Base-by-base conservation (phyloP, 108 stramenopile species). In the Skeletonema costatum region DNA sequence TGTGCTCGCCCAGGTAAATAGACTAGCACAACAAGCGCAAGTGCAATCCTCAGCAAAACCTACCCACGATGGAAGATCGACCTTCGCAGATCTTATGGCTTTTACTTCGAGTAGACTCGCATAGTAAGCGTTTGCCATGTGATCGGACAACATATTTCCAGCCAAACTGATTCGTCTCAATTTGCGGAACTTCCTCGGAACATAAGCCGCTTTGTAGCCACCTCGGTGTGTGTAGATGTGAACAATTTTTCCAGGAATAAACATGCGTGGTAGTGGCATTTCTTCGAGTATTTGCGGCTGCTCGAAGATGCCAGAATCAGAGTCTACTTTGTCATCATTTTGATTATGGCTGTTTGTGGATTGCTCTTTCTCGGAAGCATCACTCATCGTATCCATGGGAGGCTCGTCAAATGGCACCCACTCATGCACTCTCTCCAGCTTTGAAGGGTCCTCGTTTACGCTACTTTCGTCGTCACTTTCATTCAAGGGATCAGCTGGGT, bases 1-100 rank as follows among this genome's bases (percentile, higher is more conserved):
- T 13, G 94, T 98, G 62, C 93, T 94, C n/a, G 94, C 94, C 98
- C 98, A 98, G 35, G 97, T 96, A 70, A 99, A 98, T 16, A 89
- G 86, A 21, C 87, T 88, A 6, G 92, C 93, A 86, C 97, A 97
- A 64, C 95, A 97, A 41, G 86, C 78, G 75, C 92, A 95, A 50
- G 94, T 93, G 58, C 85, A 75, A 64, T 92, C 94, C 70, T 93
- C 89, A 35, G 87, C 86, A 68, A 96, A 98, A 0, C 95, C 96
- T n/a, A 91, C 93, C 98, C 98, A 98, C 5, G 63, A 68, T 36
- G 98, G 98, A 30, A 96, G 92, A 25, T 75, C 71, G 63, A 89
- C 79, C 9, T 73, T 74, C 8, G 97, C 97, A 3, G 67, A 42
- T 32, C 94, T 77, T 31, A 93, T 95, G 38, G 88, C 77, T 44